Percentiles rank a stretch among this genome's conserved stretches.
Evolutionary conservation across 2,329 filamentous ascomycete species (phyloP).

Genomic region (Leptodontidium sp.): DNA sequence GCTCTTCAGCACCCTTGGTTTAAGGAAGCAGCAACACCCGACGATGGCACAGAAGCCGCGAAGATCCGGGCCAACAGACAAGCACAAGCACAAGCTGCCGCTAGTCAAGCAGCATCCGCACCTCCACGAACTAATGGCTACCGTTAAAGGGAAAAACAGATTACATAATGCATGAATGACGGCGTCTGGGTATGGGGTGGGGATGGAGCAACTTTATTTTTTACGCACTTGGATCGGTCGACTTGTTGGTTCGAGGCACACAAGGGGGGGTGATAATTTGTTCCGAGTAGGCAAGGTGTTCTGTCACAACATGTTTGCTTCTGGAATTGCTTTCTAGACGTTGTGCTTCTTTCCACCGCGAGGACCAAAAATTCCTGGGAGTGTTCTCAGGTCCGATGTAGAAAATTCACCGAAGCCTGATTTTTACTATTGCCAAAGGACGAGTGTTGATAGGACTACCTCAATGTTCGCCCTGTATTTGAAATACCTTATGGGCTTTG

Average conservation of each 20-base stretch:
- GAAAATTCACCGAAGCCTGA: conserved; percentile 15
- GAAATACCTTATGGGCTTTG: neutral
- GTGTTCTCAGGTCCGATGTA: conserved; percentile 10
- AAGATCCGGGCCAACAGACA: conserved; percentile 60
- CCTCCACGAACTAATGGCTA: conserved; percentile 41
- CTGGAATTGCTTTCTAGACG: conserved; percentile 30
- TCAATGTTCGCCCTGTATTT: neutral
- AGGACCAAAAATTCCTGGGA: conserved; percentile 4
- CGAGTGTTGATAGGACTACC: neutral
- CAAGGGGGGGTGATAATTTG: conserved; percentile 39
- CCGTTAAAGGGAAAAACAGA: conserved; percentile 32
- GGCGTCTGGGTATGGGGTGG: conserved; percentile 38
- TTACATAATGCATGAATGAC: conserved; percentile 44
- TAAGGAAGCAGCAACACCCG: conserved; percentile 66
- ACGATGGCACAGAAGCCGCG: conserved; percentile 73
- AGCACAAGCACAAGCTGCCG: conserved; percentile 31
- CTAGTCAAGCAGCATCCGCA: conserved; percentile 28
- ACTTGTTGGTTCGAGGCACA: conserved; percentile 34
- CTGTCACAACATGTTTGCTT: conserved; percentile 26
- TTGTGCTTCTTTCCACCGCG: conserved; percentile 18
- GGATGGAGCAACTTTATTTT: conserved; percentile 36
- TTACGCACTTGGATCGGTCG: conserved; percentile 37
- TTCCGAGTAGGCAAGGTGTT: conserved; percentile 33
- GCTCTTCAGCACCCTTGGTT: conserved; percentile 75
- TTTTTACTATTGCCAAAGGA: neutral